Evolutionary conservation across 2,329 filamentous ascomycete species (phyloP), one percentile per base, ranked within the genome.

Genomic region (Fusarium bulbicola): DNA sequence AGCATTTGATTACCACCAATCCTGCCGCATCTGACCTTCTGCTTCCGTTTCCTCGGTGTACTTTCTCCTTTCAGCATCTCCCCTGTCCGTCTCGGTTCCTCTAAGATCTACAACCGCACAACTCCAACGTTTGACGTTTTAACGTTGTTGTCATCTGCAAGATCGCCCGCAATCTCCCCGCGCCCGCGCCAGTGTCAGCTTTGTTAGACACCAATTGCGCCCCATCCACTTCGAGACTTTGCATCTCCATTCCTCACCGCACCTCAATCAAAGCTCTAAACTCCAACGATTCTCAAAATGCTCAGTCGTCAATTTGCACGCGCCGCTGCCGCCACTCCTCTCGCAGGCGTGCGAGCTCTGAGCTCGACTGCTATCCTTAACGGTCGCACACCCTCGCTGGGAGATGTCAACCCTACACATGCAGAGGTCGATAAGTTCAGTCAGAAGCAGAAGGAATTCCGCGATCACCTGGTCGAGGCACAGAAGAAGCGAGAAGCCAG

Each of bases 401-500:
- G 93, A 81, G 95, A 99, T 83, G 91, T 99, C 78, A 86, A 92
- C 87, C 82, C 84, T 24, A 81, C 82, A 50, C 89, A 92, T 54
- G 86, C 93, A 72, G 90, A 90, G 70, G 91, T 93, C 74, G 87
- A 91, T 59, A 86, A 88, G 63, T 99, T 98, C 88, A 94, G 93
- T 81, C 85, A 88, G 79, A 94, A 92, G 83, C 95, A 97, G 85
- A 92, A 92, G 83, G 88, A 91, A 79, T 98, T 98, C 85, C 93
- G 96, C 81, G 91, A 95, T 83, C 90, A 93, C 81, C 86, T 97
- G 78, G 89, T 91, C 78, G 89, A 92, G 83, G 91, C 91, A 81
- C 91, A 93, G 84, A 93, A 92, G 86, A 93, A 93, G 85, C 90
- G 92, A 86, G 92, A 93, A 91, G 93, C 95, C 88, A 95, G 95